Evolutionary conservation across 2,329 filamentous ascomycete genomes (phyloP).

Genomic region (Paraphoma chrysanthemicola): DNA sequence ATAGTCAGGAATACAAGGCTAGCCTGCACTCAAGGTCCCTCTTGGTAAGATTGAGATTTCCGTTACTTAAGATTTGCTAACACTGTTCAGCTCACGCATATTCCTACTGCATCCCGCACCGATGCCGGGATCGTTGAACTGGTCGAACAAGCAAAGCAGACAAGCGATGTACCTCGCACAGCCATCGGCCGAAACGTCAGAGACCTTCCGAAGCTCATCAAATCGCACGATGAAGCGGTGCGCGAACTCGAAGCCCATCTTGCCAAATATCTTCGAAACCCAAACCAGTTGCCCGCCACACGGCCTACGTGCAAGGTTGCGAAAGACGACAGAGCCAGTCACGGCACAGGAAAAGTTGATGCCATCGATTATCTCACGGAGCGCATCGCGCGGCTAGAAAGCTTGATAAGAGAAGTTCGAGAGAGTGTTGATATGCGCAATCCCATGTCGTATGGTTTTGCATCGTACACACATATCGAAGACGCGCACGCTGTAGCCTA

Average conservation of each 20-base stretch:
- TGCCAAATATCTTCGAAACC: slow-evolving; percentile 83
- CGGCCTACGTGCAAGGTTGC: slow-evolving; percentile 80
- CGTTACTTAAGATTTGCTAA: background rate
- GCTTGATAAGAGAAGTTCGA: slow-evolving; percentile 83
- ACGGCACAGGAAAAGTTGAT: slow-evolving; percentile 79
- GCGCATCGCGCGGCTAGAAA: slow-evolving; percentile 81
- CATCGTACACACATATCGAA: slow-evolving; percentile 85
- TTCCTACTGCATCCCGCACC: slow-evolving; percentile 74
- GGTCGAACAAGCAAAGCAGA: slow-evolving; percentile 78
- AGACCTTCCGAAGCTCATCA: slow-evolving; percentile 82
- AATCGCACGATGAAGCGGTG: slow-evolving; percentile 80
- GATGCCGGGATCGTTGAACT: slow-evolving; percentile 90
- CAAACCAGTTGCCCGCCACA: slow-evolving; percentile 75
- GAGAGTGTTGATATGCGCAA: slow-evolving; percentile 85
- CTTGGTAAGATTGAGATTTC: slow-evolving; percentile 49
- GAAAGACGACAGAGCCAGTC: slow-evolving; percentile 72
- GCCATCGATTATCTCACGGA: slow-evolving; percentile 92
- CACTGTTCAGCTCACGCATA: slow-evolving; percentile 72
- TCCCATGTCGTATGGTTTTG: slow-evolving; percentile 90
- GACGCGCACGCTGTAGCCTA: slow-evolving; percentile 86
- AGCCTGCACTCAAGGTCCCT: slow-evolving; percentile 78
- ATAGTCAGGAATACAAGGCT: slow-evolving; percentile 83
- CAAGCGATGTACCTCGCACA: slow-evolving; percentile 76
- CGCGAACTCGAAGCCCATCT: slow-evolving; percentile 81
- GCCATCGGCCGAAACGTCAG: slow-evolving; percentile 91